A percentile compares a stretch with the other conserved stretches of the same genome.
phyloP scores from a whole-genome alignment of 805 yeast species.

The Isabelozyma rhagii region DNA sequence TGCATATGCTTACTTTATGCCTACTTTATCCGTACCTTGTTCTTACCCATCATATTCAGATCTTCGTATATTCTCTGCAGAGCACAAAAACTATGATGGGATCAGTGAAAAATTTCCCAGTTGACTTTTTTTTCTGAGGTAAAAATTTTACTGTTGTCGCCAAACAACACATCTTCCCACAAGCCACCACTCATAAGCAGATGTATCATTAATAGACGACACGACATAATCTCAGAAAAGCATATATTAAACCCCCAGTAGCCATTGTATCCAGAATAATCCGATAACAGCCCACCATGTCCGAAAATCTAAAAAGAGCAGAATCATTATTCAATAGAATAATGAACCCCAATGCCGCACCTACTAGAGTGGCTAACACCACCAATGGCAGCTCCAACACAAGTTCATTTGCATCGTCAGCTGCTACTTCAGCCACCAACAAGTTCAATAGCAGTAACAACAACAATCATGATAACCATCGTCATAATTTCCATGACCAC shows the following conservation, averaged over 20 bases:
- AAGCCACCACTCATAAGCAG: background rate
- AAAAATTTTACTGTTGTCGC: background rate
- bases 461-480: background rate
- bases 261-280: no score
- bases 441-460: background rate
- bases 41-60: no score
- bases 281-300: conserved; percentile 21
- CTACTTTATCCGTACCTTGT: no score
- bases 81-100: background rate
- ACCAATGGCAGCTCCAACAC: background rate
- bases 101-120: background rate
- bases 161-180: background rate
- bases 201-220: background rate
- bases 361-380: background rate
- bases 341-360: conserved; percentile 30
- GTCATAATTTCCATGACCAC: background rate
- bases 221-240: no score
- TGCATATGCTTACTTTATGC: no score
- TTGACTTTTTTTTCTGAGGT: background rate
- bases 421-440: background rate
- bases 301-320: conserved; percentile 45
- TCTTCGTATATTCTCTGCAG: no score
- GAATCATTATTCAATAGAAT: conserved; percentile 45
- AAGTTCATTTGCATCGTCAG: background rate
- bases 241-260: no score